Evolutionary conservation across 2,329 filamentous ascomycete genomes (phyloP).

Genomic region (Sphaerulina populicola): DNA sequence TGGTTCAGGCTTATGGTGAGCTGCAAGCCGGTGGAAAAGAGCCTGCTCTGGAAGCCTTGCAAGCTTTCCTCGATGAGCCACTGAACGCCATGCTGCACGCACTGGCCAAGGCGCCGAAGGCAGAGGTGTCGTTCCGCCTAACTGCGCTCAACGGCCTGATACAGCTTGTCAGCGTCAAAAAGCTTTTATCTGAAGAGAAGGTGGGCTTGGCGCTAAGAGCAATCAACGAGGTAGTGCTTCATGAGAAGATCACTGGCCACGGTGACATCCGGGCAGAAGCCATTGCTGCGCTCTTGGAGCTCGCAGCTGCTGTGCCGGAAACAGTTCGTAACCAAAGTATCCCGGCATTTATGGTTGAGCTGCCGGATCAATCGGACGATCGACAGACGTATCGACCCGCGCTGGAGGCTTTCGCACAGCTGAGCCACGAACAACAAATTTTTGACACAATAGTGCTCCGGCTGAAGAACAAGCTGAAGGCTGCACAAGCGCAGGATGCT

Average conservation of each 20-base stretch:
- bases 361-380: conserved; percentile 46
- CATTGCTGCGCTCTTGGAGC: conserved; percentile 50
- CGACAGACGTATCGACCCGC: conserved; percentile 46
- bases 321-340: conserved; percentile 58
- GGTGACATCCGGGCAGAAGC: conserved; percentile 52
- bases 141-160: conserved; percentile 40
- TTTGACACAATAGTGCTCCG: conserved; percentile 57
- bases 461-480: conserved; percentile 54
- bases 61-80: conserved; percentile 36
- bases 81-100: conserved; percentile 38
- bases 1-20: conserved; percentile 50
- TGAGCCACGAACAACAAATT: conserved; percentile 54
- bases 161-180: conserved; percentile 37
- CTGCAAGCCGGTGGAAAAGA: conserved; percentile 41
- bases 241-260: conserved; percentile 49
- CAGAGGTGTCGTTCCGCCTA: conserved; percentile 45
- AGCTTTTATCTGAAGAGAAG: conserved; percentile 37
- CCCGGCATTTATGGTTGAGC: conserved; percentile 55
- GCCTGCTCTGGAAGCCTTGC: conserved; percentile 34
- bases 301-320: conserved; percentile 54
- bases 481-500: conserved; percentile 47
- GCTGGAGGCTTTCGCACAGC: conserved; percentile 56
- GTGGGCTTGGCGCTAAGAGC: conserved; percentile 49
- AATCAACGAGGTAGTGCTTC: conserved; percentile 53
- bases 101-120: conserved; percentile 38